Evolutionary conservation across 1,284 basidiomycete species (phyloP).

Genomic region (Ceratobasidium sp.): DNA sequence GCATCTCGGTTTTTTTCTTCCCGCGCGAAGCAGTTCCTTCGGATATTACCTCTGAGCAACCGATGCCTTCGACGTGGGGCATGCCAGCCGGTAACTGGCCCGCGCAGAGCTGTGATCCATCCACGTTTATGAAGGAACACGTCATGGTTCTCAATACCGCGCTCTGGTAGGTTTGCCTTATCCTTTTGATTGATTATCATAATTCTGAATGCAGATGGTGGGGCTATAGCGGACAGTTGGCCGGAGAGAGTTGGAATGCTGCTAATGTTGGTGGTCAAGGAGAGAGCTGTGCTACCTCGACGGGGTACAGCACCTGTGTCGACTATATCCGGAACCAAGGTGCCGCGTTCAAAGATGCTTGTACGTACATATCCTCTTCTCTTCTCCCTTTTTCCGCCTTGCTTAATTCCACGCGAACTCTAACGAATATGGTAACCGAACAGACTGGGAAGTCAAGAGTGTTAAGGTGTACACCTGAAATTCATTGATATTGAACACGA

Average conservation of each 20-base stretch:
- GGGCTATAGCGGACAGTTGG: conserved; percentile 85
- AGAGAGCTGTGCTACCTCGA: conserved; percentile 83
- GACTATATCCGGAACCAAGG: conserved; percentile 82
- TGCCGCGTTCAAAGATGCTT: conserved; percentile 79
- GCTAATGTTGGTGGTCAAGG: conserved; percentile 83
- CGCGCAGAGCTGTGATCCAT: conserved; percentile 76
- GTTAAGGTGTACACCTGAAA: conserved; percentile 68
- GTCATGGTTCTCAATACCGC: conserved; percentile 86
- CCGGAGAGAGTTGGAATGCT: conserved; percentile 74
- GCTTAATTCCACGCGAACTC: neutral
- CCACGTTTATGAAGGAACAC: conserved; percentile 81
- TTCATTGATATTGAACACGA: neutral
- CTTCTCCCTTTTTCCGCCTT: conserved; percentile 39
- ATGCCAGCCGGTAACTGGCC: conserved; percentile 81
- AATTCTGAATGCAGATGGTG: no score
- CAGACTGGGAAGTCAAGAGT: conserved; percentile 83
- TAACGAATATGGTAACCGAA: conserved; percentile 2
- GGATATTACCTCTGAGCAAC: conserved; percentile 77
- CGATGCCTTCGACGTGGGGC: conserved; percentile 81
- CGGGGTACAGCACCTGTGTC: conserved; percentile 83
- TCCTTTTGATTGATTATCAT: no score
- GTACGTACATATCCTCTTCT: conserved; percentile 58
- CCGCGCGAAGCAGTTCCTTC: conserved; percentile 76
- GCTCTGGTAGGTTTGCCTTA: conserved; percentile 69
- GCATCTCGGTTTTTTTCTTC: conserved; percentile 88